These are phyloP conservation scores for Pythium sp. DNA, from an alignment of 352 stramenopile genomes.

Conservation along the genomic window DNA sequence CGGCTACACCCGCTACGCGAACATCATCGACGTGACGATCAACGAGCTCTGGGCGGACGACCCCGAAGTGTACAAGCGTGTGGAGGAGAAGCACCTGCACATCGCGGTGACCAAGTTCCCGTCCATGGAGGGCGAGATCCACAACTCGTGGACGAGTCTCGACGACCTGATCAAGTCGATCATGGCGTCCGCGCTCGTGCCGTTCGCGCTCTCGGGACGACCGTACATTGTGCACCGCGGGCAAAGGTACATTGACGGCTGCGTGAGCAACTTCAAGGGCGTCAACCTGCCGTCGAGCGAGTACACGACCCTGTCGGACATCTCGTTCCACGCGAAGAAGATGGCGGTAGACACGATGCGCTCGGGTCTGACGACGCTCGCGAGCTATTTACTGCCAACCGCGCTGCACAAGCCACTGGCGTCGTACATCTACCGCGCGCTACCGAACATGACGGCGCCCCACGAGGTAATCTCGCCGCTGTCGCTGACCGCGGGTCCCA, in stretches of 20 bases:
- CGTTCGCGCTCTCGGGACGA: conserved; percentile 61
- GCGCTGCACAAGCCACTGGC: conserved; percentile 42
- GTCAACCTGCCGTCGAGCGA: conserved; percentile 40
- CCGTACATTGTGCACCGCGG: conserved; percentile 59
- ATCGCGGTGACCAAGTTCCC: conserved; percentile 69
- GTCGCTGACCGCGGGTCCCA: conserved; percentile 15
- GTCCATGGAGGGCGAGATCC: conserved; percentile 48
- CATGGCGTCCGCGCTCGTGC: conserved; percentile 59
- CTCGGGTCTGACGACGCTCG: conserved; percentile 32
- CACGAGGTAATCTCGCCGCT: conserved; percentile 47
- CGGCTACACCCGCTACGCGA: conserved; percentile 58
- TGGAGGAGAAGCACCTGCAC: conserved; percentile 35
- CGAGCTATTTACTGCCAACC: conserved; percentile 36
- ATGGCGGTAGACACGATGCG: conserved; percentile 39
- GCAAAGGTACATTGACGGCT: conserved; percentile 70
- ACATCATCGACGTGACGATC: conserved; percentile 50
- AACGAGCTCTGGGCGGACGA: conserved; percentile 55
- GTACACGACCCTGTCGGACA: conserved; percentile 56
- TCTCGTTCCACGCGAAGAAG: conserved; percentile 54
- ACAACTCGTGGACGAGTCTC: conserved; percentile 50
- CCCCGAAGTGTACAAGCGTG: conserved; percentile 40
- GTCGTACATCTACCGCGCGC: conserved; percentile 39
- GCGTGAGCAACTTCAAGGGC: conserved; percentile 72
- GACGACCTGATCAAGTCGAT: conserved; percentile 70
- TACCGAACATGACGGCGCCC: conserved; percentile 42